Percentiles rank a stretch among this genome's conserved stretches.
phyloP scores from a whole-genome alignment of 768 basidiomycete species.

The Suillus tomentosus region DNA sequence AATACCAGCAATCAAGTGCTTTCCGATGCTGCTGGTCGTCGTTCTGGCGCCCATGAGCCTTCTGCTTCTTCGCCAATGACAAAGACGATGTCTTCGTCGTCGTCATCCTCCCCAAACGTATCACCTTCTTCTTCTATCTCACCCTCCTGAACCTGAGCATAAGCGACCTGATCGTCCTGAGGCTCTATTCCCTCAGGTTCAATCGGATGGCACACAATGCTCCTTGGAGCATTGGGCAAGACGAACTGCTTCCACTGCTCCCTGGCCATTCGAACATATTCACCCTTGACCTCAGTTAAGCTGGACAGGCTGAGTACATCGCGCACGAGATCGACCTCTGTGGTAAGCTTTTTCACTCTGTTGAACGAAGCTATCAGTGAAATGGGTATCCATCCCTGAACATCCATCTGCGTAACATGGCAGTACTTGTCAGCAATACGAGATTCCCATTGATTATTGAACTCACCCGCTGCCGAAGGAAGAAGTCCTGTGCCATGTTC shows the following conservation, averaged over 20 bases:
- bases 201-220: slow-evolving; percentile 30
- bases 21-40: slow-evolving; percentile 12
- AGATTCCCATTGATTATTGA: not conserved
- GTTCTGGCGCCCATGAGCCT: slow-evolving; percentile 38
- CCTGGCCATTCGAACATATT: slow-evolving; percentile 67
- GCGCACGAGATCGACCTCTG: slow-evolving; percentile 57
- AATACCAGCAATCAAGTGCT: slow-evolving; percentile 1
- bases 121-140: slow-evolving; percentile 32
- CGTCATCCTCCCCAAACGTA: slow-evolving; percentile 55
- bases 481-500: slow-evolving; percentile 88
- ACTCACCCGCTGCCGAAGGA: slow-evolving; percentile 74
- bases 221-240: slow-evolving; percentile 57
- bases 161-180: slow-evolving; percentile 1
- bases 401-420: slow-evolving; percentile 72
- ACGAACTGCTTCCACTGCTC: slow-evolving; percentile 61
- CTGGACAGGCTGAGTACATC: slow-evolving; percentile 71
- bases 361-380: slow-evolving; percentile 84
- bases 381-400: slow-evolving; percentile 84
- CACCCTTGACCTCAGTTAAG: slow-evolving; percentile 67
- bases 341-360: slow-evolving; percentile 70
- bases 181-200: slow-evolving; percentile 8
- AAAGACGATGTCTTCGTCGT: slow-evolving; percentile 78
- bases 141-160: slow-evolving; percentile 13
- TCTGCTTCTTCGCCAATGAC: slow-evolving; percentile 58
- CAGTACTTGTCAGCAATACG: slow-evolving; percentile 7